These are phyloP conservation scores for Suhomyces wounanorum DNA, from an alignment of 1,139 yeast species.

Conservation along the genomic window DNA sequence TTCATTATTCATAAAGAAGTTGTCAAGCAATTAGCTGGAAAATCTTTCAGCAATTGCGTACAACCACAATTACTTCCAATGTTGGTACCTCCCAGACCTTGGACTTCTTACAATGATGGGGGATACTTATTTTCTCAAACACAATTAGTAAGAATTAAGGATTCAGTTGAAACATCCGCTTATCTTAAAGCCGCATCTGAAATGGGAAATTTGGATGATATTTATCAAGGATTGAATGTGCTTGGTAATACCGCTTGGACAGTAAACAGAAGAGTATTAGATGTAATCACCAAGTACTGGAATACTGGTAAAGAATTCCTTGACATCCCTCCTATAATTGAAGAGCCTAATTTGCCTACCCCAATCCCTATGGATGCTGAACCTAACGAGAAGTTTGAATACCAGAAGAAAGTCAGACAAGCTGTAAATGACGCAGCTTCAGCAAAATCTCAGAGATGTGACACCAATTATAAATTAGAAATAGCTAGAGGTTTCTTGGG, in stretches of 20 bases:
- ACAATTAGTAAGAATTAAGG: conserved; percentile 71
- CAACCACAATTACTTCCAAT: conserved; percentile 93
- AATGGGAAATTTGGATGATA: conserved; percentile 60
- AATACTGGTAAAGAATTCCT: conserved; percentile 77
- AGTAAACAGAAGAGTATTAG: conserved; percentile 69
- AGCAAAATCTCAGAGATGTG: conserved; percentile 87
- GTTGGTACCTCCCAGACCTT: conserved; percentile 85
- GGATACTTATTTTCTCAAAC: conserved; percentile 73
- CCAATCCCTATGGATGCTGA: conserved; percentile 69
- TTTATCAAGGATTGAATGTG: conserved; percentile 83
- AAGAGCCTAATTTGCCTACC: conserved; percentile 59
- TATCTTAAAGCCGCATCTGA: conserved; percentile 84
- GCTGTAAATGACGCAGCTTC: conserved; percentile 63
- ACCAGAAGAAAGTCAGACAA: conserved; percentile 62
- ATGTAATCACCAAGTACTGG: conserved; percentile 78
- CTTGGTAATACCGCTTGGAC: conserved; percentile 94
- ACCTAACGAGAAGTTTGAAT: conserved; percentile 68
- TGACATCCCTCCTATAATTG: conserved; percentile 71
- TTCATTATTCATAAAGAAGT: conserved; percentile 73
- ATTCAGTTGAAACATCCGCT: conserved; percentile 87
- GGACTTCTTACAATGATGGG: conserved; percentile 82
- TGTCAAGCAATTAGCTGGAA: conserved; percentile 66
- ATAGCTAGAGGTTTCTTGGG: conserved; percentile 92
- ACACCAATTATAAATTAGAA: conserved; percentile 87
- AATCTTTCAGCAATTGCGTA: conserved; percentile 62